Base-by-base conservation (phyloP, 352 stramenopile genomes). In the Globisporangium orthogonon region DNA sequence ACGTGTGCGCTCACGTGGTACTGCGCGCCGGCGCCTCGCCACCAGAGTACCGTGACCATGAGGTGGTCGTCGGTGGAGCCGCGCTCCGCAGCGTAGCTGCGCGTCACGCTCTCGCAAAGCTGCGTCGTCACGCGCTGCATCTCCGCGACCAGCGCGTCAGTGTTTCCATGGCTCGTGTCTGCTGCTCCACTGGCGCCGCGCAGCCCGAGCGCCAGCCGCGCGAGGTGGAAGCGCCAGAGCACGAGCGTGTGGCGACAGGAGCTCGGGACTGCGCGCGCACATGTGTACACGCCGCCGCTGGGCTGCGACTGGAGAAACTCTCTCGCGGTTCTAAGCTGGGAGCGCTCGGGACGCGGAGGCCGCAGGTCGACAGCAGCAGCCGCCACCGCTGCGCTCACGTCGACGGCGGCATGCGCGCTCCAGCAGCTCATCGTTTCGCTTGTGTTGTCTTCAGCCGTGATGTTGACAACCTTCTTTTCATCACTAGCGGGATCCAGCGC, bases 1-100 rank as follows among this genome's bases (percentile, higher is more conserved):
- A 79, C 61, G 37, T 90, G 77, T 1, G 86, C 69, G 3, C 68
- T 68, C 48, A 89, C 60, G 28, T 46, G 59, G 37, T 70, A 80
- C 31, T n/a, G 49, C 37, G 15, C 39, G 17, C 49, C 23, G 9
- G 29, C 3, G n/a, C 37, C 15, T 7, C 15, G n/a, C 52, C 72
- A 87, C 80, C 78, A 88, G 14, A 93, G 70, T 46, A 76, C 66
- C 1, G 80, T 83, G 50, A 93, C 46, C 76, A 93, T 89, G 23
- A 71, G 61, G 39, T 91, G 76, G 18, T 46, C 30, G 11, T 52
- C 45, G 4, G 45, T 7, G 17, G 31, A 5, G 7, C 49, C 52
- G 60, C 30, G 2, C 39, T 52, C 7, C 23, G 18, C 40, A 40
- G 44, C 23, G 69, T 53, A 46, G 66, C 52, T 30, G 10, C 29